These are phyloP conservation scores for Apophysomyces trapeziformis DNA, from an alignment of 371 early-diverging fungal species.

Conservation along the genomic window DNA sequence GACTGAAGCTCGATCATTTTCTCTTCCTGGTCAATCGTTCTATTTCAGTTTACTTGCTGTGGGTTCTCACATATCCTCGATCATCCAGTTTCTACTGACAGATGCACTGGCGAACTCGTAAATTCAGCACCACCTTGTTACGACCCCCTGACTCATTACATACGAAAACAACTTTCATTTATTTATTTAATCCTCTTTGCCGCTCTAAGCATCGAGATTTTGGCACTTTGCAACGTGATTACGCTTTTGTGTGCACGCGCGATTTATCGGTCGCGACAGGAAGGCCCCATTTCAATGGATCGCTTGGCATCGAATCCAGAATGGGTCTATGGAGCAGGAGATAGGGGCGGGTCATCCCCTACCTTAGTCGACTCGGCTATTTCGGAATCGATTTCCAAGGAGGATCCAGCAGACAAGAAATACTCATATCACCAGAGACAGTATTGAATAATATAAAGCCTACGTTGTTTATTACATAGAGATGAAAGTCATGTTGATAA, in stretches of 20 bases:
- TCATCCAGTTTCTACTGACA: slow-evolving; percentile 29
- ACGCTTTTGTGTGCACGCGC: slow-evolving; percentile 34
- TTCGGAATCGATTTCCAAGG: slow-evolving; percentile 8
- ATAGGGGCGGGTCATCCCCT: slow-evolving; percentile 12
- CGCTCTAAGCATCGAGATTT: slow-evolving; percentile 34
- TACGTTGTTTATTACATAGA: not conserved
- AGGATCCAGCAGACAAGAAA: slow-evolving; percentile 8
- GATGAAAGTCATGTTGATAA: not conserved
- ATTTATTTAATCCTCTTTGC: slow-evolving; percentile 43
- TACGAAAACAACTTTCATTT: slow-evolving; percentile 26
- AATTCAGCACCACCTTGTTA: slow-evolving; percentile 38
- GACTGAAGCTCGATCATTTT: too few relatives aligned
- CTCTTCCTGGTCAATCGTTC: not conserved
- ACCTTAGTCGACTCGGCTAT: slow-evolving; percentile 11
- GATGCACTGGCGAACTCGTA: slow-evolving; percentile 30
- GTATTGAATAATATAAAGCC: slow-evolving; percentile 2
- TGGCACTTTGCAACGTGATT: slow-evolving; percentile 42
- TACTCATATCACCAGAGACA: slow-evolving; percentile 8
- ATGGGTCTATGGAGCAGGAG: slow-evolving; percentile 10
- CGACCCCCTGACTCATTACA: slow-evolving; percentile 27
- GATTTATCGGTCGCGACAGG: slow-evolving; percentile 5
- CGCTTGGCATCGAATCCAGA: slow-evolving; percentile 11
- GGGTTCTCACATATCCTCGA: slow-evolving; percentile 38
- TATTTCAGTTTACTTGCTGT: slow-evolving; percentile 38
- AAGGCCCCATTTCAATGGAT: slow-evolving; percentile 9